These are phyloP conservation scores for Sclerotinia borealis DNA, from an alignment of 2,329 filamentous ascomycete species.

Conservation along the genomic window DNA sequence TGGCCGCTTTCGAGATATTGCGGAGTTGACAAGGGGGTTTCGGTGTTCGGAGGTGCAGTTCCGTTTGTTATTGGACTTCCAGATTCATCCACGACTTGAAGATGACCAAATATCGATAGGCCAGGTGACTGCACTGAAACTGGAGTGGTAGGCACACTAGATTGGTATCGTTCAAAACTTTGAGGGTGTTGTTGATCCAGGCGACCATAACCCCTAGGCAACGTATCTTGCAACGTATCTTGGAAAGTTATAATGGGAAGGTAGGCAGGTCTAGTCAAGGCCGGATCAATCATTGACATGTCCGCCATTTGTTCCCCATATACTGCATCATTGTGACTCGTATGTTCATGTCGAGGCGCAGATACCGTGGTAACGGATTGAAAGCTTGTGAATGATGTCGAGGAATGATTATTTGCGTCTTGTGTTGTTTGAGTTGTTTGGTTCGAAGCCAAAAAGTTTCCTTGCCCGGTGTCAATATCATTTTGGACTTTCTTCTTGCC, in stretches of 20 bases:
- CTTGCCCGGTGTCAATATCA: slow-evolving; percentile 5
- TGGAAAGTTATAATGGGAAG: slow-evolving; percentile 13
- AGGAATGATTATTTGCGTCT: neutral
- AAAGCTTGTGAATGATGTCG: neutral
- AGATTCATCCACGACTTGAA: slow-evolving; percentile 14
- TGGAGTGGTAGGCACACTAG: slow-evolving; percentile 12
- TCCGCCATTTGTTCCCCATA: neutral
- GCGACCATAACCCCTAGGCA: slow-evolving; percentile 2
- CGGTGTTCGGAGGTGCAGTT: slow-evolving; percentile 14
- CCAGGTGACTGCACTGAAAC: slow-evolving; percentile 2
- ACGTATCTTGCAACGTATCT: neutral
- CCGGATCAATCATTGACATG: slow-evolving; percentile 20
- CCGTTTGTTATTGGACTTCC: slow-evolving; percentile 21
- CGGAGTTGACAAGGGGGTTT: slow-evolving; percentile 19
- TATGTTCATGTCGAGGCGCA: neutral
- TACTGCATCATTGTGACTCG: neutral
- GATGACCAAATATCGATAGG: slow-evolving; percentile 14
- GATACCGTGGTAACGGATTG: neutral
- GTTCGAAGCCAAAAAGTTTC: slow-evolving; percentile 16
- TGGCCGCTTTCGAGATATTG: slow-evolving; percentile 14
- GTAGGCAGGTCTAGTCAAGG: slow-evolving; percentile 11
- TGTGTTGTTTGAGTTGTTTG: neutral
- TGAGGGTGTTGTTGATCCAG: slow-evolving; percentile 17
- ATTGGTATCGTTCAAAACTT: slow-evolving; percentile 25
- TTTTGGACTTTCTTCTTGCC: slow-evolving; percentile 49